These are phyloP conservation scores for Phytophthora citricola DNA, from an alignment of 352 stramenopile species.

Conservation along the genomic window DNA sequence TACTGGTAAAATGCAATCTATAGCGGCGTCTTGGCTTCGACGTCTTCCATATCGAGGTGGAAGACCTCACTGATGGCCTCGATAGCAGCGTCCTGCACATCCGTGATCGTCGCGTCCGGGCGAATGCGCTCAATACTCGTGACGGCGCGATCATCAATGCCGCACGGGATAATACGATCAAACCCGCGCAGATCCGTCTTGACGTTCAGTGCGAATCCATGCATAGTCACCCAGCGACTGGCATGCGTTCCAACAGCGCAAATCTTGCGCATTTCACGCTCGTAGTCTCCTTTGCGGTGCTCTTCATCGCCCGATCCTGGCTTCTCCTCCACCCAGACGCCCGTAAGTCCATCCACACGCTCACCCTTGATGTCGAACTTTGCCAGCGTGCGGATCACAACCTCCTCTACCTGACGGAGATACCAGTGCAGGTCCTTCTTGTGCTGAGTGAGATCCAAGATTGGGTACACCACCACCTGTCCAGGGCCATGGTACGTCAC, in stretches of 20 bases:
- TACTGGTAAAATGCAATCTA: conserved; percentile 31
- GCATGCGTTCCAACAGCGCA: conserved; percentile 96
- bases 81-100: conserved; percentile 75
- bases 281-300: conserved; percentile 39
- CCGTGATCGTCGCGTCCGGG: conserved; percentile 52
- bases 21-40: conserved; percentile 47
- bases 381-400: conserved; percentile 93
- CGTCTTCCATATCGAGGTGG: conserved; percentile 61
- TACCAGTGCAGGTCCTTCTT: conserved; percentile 98
- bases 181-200: conserved; percentile 93
- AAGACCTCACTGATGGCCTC: conserved; percentile 77
- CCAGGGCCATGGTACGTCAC: conserved; percentile 99
- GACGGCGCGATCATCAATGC: conserved; percentile 92
- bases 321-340: conserved; percentile 95
- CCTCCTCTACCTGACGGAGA: conserved; percentile 95
- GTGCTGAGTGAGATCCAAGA: conserved; percentile 95
- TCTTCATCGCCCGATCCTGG: conserved; percentile 11
- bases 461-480: conserved; percentile 98
- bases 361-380: conserved; percentile 89
- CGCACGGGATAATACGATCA: conserved; percentile 97
- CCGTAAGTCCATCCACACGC: conserved; percentile 92
- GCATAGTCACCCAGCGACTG: conserved; percentile 98
- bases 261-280: conserved; percentile 93
- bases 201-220: conserved; percentile 98
- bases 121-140: conserved; percentile 77